Base-by-base conservation (phyloP, 2,329 filamentous ascomycete species). In the Magnaporthiopsis incrustans region DNA sequence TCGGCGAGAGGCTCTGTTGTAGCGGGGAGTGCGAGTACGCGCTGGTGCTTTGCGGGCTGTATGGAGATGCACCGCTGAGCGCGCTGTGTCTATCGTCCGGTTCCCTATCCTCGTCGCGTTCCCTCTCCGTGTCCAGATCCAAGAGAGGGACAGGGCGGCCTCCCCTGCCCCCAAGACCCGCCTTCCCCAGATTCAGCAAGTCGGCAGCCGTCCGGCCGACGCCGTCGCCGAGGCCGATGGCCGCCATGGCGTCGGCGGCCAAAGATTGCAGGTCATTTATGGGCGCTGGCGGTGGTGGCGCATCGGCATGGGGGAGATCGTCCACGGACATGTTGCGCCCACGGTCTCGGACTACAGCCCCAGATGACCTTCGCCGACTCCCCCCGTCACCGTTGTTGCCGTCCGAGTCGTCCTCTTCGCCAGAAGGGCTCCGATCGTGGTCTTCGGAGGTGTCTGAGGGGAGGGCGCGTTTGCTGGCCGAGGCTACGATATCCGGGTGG, bases 401-500 rank as follows among this genome's bases (percentile, higher is more conserved):
- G 6, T 60, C 60, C 4, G 58, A 59, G 30, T 60, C 63, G 30
- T 65, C 59, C 59, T 66, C 64, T 33, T 60, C 61, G 11, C 57
- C 62, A 11, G 27, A 59, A 25, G 25, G n/a, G 15, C 60, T 56
- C 38, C 58, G 59, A 50, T 58, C 64, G 62, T 56, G 53, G 3
- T 61, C 62, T 14, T 65, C 64, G 25, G 66, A 64, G 27, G 33
- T 64, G 35, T 62, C 67, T 5, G 68, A 70, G 15, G 81, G 78
- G 60, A 90, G 77, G 27, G 83, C 79, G 67, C 80, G 73, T 67
- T 77, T 76, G 67, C 81, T 82, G 65, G 85, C 88, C 71, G 77
- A 72, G 68, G 76, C 77, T 65, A 87, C 87, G 71, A 91, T 83
- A 62, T 92, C 87, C 62, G 84, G 86, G 68, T 80, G 79, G 71